Evolutionary conservation across 2,329 filamentous ascomycete species (phyloP).

Genomic region (Colletotrichum cuscutae): DNA sequence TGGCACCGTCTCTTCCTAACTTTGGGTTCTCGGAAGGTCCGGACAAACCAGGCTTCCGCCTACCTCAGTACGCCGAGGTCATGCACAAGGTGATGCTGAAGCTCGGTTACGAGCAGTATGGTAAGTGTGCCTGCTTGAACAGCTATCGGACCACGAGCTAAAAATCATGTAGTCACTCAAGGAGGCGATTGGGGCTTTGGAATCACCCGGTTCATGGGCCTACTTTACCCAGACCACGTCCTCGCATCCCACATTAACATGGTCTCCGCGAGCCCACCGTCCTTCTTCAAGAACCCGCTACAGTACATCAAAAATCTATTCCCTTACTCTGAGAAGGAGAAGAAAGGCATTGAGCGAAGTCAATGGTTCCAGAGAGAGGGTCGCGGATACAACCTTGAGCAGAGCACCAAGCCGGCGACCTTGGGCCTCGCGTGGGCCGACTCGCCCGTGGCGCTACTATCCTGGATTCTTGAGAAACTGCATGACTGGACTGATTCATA

Average conservation of each 20-base stretch:
- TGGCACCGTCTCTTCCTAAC: conserved; percentile 67
- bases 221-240: conserved; percentile 66
- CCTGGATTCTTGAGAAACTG: conserved; percentile 86
- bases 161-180: conserved; percentile 56
- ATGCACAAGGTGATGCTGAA: conserved; percentile 75
- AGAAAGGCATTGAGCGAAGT: conserved; percentile 60
- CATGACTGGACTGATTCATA: conserved; percentile 81
- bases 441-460: conserved; percentile 75
- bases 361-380: conserved; percentile 69
- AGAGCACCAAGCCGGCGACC: conserved; percentile 78
- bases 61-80: conserved; percentile 58
- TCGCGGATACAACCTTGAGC: conserved; percentile 66
- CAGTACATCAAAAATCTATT: conserved; percentile 67
- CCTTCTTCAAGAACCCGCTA: conserved; percentile 61
- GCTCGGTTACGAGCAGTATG: conserved; percentile 73
- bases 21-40: conserved; percentile 60
- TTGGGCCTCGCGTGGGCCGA: conserved; percentile 76
- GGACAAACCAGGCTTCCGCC: conserved; percentile 43
- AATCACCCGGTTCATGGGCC: conserved; percentile 70
- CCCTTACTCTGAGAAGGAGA: conserved; percentile 63
- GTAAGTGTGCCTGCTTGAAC: conserved; percentile 40
- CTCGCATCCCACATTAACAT: conserved; percentile 72
- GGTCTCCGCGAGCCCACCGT: conserved; percentile 58
- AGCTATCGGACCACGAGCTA: accelerated
- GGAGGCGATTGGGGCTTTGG: conserved; percentile 79